Evolutionary conservation across 2,329 filamentous ascomycete genomes (phyloP), one percentile per base, ranked within the genome.

Genomic region (Cercospora sp.): DNA sequence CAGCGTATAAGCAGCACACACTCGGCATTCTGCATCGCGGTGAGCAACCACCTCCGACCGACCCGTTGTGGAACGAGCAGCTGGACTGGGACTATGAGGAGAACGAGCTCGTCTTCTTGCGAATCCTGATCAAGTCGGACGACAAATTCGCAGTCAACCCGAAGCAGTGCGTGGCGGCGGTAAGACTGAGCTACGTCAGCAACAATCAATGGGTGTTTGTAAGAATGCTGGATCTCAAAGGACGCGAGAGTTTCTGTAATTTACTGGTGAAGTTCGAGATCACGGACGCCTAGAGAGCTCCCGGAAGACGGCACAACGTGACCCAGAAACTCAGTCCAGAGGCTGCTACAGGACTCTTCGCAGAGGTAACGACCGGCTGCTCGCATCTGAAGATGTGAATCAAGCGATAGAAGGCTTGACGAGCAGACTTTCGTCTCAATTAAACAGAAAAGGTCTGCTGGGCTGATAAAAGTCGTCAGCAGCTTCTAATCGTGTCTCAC

Each of bases 31-130:
- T 89, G 60, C 87, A 89, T 75, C 80, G 80, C 32, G 85, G 84
- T 18, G 86, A 87, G n/a, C 89, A 88, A 69, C 86, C 88, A 2
- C 83, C 85, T 0, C 76, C 83, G 0, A 89, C 83, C 0, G 88
- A 90, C 69, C 89, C 89, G 0, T 61, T 91, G 7, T 91, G 88
- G 88, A 84, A 90, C 71, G 88, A 91, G 77, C 81, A 80, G 13
- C 79, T 91, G 8, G 87, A 89, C 74, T 91, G 89, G 89, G 86
- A 89, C 69, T 91, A 86, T 72, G 86, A 89, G 5, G 88, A 90
- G 66, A 89, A 87, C 71, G 89, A 90, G 75, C 75, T 91, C 59
- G 84, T 85, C 0, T 91, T 91, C 72, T 71, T 91, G 71, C 82
- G 89, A 0, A 82, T 91, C 67, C 80, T 90, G 51, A 83, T 91